These are phyloP conservation scores for Monosporascus sp. DNA, from an alignment of 2,329 filamentous ascomycete genomes.

Conservation along the genomic window DNA sequence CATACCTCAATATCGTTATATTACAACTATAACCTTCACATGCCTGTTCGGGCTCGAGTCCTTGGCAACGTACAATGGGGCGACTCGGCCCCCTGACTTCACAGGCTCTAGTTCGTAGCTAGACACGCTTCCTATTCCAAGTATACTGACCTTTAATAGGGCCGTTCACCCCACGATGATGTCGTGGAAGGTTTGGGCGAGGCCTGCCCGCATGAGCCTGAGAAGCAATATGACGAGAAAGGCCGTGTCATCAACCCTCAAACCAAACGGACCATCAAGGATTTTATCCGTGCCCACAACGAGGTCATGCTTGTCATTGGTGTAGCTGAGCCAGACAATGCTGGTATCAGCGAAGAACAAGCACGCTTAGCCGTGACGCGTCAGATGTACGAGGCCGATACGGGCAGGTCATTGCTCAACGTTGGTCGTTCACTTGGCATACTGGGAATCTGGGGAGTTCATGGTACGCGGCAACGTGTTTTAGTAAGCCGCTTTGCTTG, in stretches of 20 bases:
- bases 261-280: slow-evolving; percentile 50
- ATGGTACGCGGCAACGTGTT: slow-evolving; percentile 50
- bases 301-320: slow-evolving; percentile 61
- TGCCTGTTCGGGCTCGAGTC: background rate
- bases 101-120: slow-evolving; percentile 44
- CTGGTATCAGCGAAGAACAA: slow-evolving; percentile 34
- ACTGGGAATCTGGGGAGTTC: slow-evolving; percentile 45
- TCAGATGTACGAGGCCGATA: slow-evolving; percentile 40
- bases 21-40: background rate
- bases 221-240: slow-evolving; percentile 49
- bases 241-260: slow-evolving; percentile 52
- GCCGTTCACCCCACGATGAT: slow-evolving; percentile 56
- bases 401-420: slow-evolving; percentile 36
- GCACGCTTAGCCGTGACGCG: slow-evolving; percentile 34
- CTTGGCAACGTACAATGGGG: slow-evolving; percentile 37
- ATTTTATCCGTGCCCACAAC: slow-evolving; percentile 56
- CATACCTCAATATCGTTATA: too few relatives aligned
- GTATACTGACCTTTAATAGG: slow-evolving; percentile 30
- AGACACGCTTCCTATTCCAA: background rate
- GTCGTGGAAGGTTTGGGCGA: slow-evolving; percentile 46
- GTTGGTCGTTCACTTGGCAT: slow-evolving; percentile 34
- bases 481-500: slow-evolving; percentile 31
- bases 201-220: slow-evolving; percentile 33
- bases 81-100: slow-evolving; percentile 52
- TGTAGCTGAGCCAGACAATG: slow-evolving; percentile 53